Evolutionary conservation across 257 asterid species (phyloP), one percentile per base, ranked within the genome.

Genomic region (Ilex aquifolium): DNA sequence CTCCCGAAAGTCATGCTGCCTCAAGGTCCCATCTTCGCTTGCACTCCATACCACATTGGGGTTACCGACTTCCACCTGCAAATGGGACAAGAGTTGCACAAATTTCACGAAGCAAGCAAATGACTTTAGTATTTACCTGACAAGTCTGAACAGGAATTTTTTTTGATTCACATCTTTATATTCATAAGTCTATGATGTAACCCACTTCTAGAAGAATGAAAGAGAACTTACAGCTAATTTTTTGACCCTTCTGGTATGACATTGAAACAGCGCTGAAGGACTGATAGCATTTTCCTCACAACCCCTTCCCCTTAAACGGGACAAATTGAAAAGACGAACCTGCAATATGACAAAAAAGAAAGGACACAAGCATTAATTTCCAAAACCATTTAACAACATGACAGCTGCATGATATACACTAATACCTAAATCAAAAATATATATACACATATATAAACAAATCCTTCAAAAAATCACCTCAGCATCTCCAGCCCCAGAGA

Each of bases 41-140:
- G 99, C 99, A 88, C 99, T 93, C 97, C 97, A 93, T 56, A 90
- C 99, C 67, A 93, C 69, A 85, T 90, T 86, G 40, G 97, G 99
- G 70, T 90, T 93, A 74, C 99, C 99, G 40, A 73, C 74, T 80
- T 93, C 99, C 65, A 93, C 99, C 99, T 93, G 72, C 49, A 72
- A 66, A 44, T 65, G 27, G 56, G 64, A 36, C 16, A 44, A 40
- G 14, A 56, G 16, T 51, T 46, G 63, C 61, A 69, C 61, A 27
- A 50, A 50, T 36, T 36, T 36, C 8, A 8, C 5, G 42, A 36
- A 8, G 5, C 5, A 36, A 36, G 42, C 42, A 36, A 36, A 36
- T 8, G 8, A 36, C 42, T 36, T 36, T 8, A 36, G 42, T 36
- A 36, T 8, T 21, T 21, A 21, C 27, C 27, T 21, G 27, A 21